phyloP scores from a whole-genome alignment of 345 rosid species.

The Alliaria petiolata region DNA sequence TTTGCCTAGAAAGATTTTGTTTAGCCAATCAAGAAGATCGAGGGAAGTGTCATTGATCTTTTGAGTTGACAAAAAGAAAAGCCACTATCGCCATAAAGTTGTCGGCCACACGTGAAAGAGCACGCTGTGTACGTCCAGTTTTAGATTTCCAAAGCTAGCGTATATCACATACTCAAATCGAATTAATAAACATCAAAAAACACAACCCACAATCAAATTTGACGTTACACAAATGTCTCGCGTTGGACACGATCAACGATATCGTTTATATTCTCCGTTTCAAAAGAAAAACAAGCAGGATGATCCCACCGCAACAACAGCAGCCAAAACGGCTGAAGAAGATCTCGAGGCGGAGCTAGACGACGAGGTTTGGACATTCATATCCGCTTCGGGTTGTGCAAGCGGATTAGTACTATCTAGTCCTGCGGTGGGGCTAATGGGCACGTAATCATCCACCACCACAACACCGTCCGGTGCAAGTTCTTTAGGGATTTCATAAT shows the following conservation, averaged over 20 bases:
- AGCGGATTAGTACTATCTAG: background rate
- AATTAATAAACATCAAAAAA: background rate
- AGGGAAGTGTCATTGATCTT: background rate
- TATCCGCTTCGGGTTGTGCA: constrained; percentile 17
- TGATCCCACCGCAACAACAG: background rate
- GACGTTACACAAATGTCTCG: background rate
- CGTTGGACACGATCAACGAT: background rate
- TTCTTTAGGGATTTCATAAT: constrained; percentile 30
- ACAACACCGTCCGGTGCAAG: constrained; percentile 30
- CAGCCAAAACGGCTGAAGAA: background rate
- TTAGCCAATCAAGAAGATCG: background rate
- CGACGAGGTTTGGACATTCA: background rate
- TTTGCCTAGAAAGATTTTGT: background rate
- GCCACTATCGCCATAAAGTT: background rate
- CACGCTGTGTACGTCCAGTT: background rate
- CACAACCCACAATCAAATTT: background rate
- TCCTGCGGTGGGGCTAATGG: constrained; percentile 1
- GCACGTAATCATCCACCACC: constrained; percentile 24
- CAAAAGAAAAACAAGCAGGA: constrained; percentile 23
- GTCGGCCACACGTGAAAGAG: constrained; percentile 9
- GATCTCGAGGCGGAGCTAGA: constrained; percentile 6
- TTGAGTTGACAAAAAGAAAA: background rate
- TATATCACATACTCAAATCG: background rate
- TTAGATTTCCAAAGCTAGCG: background rate
- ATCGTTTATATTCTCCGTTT: background rate